phyloP scores from a whole-genome alignment of 78 protist species.

The Guillardia theta region DNA sequence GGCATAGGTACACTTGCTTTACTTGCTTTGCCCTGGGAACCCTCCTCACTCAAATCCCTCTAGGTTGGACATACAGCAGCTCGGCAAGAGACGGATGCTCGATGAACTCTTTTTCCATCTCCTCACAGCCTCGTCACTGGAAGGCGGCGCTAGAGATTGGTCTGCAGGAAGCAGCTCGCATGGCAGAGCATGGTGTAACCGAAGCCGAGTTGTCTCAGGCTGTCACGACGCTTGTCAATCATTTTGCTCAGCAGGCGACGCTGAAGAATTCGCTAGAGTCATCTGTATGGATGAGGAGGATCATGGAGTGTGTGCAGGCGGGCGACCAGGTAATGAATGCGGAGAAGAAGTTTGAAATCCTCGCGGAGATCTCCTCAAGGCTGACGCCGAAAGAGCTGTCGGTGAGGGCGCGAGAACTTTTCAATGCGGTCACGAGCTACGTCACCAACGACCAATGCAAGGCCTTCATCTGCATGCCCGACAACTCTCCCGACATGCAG shows the following conservation, averaged over 20 bases:
- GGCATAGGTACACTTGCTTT: too few relatives aligned
- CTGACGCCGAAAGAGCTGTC: background rate
- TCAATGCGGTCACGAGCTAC: background rate
- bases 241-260: background rate
- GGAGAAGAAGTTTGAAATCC: background rate
- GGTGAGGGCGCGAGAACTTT: background rate
- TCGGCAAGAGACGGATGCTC: background rate
- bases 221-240: background rate
- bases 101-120: background rate
- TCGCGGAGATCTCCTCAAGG: background rate
- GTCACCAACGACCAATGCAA: background rate
- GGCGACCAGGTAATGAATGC: background rate
- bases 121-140: background rate
- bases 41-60: too few relatives aligned
- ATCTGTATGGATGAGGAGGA: background rate
- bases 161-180: background rate
- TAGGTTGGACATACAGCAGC: background rate
- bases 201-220: background rate
- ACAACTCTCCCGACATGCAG: background rate
- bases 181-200: background rate
- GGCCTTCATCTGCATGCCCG: background rate
- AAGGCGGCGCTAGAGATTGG: background rate
- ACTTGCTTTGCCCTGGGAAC: too few relatives aligned
- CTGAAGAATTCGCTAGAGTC: background rate
- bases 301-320: background rate